Evolutionary conservation across 306 rosid genomes (phyloP).

Genomic region (Luffa acutangula): DNA sequence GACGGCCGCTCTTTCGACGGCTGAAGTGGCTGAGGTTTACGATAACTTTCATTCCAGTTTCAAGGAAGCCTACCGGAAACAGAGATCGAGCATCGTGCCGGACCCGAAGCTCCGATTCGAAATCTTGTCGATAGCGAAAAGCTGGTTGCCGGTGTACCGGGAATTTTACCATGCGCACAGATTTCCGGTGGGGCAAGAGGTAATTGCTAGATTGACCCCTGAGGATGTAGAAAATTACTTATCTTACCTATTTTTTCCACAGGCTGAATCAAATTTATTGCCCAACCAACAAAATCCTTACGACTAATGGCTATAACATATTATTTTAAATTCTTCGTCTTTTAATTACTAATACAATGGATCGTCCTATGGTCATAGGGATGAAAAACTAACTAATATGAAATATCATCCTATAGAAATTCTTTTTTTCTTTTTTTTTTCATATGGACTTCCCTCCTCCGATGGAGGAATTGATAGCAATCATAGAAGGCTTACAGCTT

Average conservation of each 20-base stretch:
- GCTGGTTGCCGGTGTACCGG: slow-evolving; percentile 31
- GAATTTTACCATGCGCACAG: slow-evolving; percentile 31
- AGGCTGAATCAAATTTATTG: background rate
- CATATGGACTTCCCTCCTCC: too few species aligned
- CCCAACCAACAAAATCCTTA: background rate
- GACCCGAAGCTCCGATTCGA: slow-evolving; percentile 41
- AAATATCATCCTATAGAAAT: too few species aligned
- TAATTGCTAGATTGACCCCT: slow-evolving; percentile 38
- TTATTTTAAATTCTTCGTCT: background rate
- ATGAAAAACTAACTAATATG: too few species aligned
- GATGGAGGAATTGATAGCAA: too few species aligned
- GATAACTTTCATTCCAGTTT: slow-evolving; percentile 34
- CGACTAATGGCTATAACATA: background rate
- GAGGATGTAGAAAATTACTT: slow-evolving; percentile 45
- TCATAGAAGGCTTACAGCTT: too few species aligned
- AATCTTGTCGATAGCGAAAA: slow-evolving; percentile 26
- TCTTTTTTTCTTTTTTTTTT: too few species aligned
- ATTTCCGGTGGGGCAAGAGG: slow-evolving; percentile 12
- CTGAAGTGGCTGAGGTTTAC: slow-evolving; percentile 37
- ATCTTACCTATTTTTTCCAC: slow-evolving; percentile 32
- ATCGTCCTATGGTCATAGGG: background rate
- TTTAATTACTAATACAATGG: background rate
- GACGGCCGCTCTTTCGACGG: slow-evolving; percentile 14
- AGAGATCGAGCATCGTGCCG: slow-evolving; percentile 24
- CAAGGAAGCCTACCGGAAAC: slow-evolving; percentile 37